Percentiles rank a stretch among this genome's conserved stretches.
phyloP scores from a whole-genome alignment of 2,329 filamentous ascomycete species.

The Ceratocystis cacaofunesta region DNA sequence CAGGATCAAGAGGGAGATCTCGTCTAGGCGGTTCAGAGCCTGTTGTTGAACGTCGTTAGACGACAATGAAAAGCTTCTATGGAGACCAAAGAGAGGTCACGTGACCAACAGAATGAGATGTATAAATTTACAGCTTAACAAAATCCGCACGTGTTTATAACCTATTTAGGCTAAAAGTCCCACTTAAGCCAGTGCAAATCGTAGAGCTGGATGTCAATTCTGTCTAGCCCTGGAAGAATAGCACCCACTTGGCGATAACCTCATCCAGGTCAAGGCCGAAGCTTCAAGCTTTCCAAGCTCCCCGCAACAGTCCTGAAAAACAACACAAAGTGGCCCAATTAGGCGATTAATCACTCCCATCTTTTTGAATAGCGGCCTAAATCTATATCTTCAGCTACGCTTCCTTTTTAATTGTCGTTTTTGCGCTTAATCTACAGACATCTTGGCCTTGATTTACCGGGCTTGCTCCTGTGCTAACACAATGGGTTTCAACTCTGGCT shows the following conservation, averaged over 20 bases:
- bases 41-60: no score
- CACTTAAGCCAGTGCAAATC: neutral
- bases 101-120: neutral
- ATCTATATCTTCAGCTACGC: neutral
- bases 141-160: neutral
- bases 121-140: neutral
- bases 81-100: neutral
- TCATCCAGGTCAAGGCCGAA: neutral
- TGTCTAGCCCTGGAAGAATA: neutral
- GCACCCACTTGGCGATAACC: neutral
- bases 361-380: neutral
- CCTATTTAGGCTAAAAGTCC: neutral
- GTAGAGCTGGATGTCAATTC: neutral
- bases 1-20: no score
- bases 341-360: neutral
- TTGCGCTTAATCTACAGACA: neutral
- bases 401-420: neutral
- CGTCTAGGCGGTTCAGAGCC: no score
- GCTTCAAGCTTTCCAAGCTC: neutral
- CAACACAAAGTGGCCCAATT: neutral
- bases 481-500: conserved; percentile 63
- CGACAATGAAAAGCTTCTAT: neutral
- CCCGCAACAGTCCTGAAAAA: neutral
- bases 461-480: conserved; percentile 15
- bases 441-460: neutral